Evolutionary conservation across 257 asterid genomes (phyloP).

Genomic region (Solanum etuberosum): DNA sequence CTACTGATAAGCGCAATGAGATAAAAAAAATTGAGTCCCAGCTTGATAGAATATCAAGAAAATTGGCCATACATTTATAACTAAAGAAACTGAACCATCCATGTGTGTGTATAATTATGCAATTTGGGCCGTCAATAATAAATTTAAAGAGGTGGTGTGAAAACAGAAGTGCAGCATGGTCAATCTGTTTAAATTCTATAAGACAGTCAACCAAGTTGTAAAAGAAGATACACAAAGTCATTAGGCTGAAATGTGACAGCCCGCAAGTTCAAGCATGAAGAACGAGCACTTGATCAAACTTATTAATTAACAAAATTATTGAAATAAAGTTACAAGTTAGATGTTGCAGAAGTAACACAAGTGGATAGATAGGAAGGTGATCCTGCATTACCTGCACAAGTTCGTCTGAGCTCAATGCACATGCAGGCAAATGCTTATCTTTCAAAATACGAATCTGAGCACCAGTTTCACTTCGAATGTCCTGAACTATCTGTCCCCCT

Average conservation of each 20-base stretch:
- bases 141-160: not conserved
- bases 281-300: not conserved
- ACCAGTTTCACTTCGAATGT: constrained; percentile 17
- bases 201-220: not conserved
- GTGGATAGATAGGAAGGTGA: not conserved
- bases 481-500: constrained; percentile 21
- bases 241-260: not conserved
- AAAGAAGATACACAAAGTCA: not conserved
- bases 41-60: not conserved
- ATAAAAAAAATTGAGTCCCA: not conserved
- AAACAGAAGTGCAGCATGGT: not conserved
- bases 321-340: not conserved
- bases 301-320: not conserved
- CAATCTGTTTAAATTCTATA: not conserved
- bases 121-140: not conserved
- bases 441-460: constrained; percentile 16
- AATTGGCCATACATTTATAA: not conserved
- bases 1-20: not conserved
- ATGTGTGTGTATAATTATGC: not conserved
- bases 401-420: constrained; percentile 16
- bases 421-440: constrained; percentile 15
- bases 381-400: constrained; percentile 16
- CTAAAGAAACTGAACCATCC: not conserved
- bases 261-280: not conserved
- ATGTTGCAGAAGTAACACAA: not conserved